These are phyloP conservation scores for Saksenaea oblongispora DNA, from an alignment of 371 early-diverging fungal species.

Conservation along the genomic window DNA sequence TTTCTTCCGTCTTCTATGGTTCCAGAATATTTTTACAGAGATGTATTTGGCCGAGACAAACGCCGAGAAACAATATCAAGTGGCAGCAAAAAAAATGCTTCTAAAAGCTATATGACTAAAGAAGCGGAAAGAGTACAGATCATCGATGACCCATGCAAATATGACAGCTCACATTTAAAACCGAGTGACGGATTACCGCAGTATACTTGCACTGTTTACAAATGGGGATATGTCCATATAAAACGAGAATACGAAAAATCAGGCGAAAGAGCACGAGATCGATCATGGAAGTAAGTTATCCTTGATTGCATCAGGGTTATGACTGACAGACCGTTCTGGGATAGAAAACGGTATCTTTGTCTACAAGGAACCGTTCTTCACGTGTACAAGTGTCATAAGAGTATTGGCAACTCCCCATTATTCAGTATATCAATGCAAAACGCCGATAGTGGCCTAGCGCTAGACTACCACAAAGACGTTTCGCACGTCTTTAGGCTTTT, in stretches of 20 bases:
- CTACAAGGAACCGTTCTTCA: constrained; percentile 34
- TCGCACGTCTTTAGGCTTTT: constrained; percentile 20
- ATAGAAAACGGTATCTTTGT: constrained; percentile 28
- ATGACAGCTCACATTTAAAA: neutral
- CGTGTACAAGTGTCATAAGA: constrained; percentile 16
- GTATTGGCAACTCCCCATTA: neutral
- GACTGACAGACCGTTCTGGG: neutral
- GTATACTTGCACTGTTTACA: constrained; percentile 39
- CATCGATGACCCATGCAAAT: neutral
- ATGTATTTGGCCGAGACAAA: neutral
- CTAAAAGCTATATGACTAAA: neutral
- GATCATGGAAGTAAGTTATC: constrained; percentile 38
- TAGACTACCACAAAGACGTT: constrained; percentile 7
- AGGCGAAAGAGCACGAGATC: neutral
- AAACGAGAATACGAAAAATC: constrained; percentile 29
- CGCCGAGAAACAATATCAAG: neutral
- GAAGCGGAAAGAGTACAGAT: neutral
- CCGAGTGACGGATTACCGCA: constrained; percentile 18
- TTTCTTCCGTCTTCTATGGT: neutral
- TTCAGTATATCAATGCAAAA: constrained; percentile 16
- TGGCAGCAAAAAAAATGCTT: neutral
- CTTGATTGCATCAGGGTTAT: neutral
- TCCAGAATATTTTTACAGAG: neutral
- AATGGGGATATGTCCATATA: constrained; percentile 29
- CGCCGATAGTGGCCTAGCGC: constrained; percentile 14